Evolutionary conservation across 306 rosid genomes (phyloP), one percentile per base, ranked within the genome.

Genomic region (Aeschynomene evenia): DNA sequence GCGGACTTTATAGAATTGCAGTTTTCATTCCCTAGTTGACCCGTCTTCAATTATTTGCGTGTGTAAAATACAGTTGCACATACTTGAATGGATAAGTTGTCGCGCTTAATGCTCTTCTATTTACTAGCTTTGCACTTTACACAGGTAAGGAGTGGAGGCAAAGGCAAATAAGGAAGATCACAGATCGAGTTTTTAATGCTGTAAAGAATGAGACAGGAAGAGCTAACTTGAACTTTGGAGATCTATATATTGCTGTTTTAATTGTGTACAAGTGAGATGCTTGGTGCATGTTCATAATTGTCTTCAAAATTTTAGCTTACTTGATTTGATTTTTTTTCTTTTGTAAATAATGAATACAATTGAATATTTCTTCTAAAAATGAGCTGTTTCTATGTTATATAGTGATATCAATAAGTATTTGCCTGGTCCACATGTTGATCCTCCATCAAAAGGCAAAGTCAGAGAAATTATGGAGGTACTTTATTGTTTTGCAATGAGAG

Each of bases 351-450:
- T 74, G 51, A 45, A 33, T 22, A 33, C 13, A 23, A 57, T 60
- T 60, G 51, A 26, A 10, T 52, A 43, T 4, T 29, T 57, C 19
- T 53, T 61, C 71, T 75, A 14, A 71, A 34, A 1, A 7, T 31
- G n/a, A 23, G 16, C 39, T 50, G 50, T 74, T 67, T 76, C 40
- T 64, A 36, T 69, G 40, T 22, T 79, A 71, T 79, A 71, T 66
- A 94, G 99, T 80, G 99, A 91, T 57, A 79, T 91, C 77, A 94
- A 94, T 73, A 94, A 91, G 85, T 68, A 7, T 26, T 74, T 90
- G 54, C 96, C 98, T 23, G 95, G 94, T 39, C 90, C 88, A 3
- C 98, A 91, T 83, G 80, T 71, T 26, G 91, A 94, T 75, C 98
- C 98, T 21, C 99, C 97, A 6, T 29, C 91, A 39, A 89, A 84